Evolutionary conservation across 805 yeast species (phyloP).

Genomic region (Pichia rugopelliculosa): DNA sequence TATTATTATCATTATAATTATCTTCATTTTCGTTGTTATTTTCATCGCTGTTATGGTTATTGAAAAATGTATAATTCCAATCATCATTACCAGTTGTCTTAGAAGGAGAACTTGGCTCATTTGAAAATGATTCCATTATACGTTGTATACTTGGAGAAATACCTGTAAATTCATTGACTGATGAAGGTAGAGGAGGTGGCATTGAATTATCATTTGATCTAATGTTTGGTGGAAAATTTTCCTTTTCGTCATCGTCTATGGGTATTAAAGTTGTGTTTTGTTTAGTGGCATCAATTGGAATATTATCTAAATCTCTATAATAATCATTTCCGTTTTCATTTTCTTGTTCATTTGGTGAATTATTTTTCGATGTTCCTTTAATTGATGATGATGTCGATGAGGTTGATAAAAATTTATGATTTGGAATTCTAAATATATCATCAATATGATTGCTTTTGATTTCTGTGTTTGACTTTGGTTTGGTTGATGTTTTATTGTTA

Average conservation of each 20-base stretch:
- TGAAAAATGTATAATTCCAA: constrained; percentile 26
- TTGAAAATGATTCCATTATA: constrained; percentile 27
- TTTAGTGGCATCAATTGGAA: constrained; percentile 40
- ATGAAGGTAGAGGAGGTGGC: not conserved
- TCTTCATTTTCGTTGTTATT: constrained; percentile 14
- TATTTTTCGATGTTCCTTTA: constrained; percentile 5
- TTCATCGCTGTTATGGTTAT: not conserved
- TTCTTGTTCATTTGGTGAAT: constrained; percentile 3
- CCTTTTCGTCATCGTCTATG: constrained; percentile 36
- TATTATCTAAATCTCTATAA: constrained; percentile 27
- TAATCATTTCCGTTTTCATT: not conserved
- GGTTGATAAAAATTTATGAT: not conserved
- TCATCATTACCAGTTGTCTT: constrained; percentile 19
- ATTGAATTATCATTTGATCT: not conserved
- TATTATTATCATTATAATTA: constrained; percentile 16
- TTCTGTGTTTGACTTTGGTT: not conserved
- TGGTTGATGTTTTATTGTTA: not conserved
- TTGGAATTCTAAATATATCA: constrained; percentile 6
- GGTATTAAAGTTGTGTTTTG: constrained; percentile 47
- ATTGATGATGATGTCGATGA: not conserved
- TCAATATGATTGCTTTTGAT: not conserved
- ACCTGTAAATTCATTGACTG: constrained; percentile 14
- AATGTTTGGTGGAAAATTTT: constrained; percentile 15
- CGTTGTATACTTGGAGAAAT: constrained; percentile 29
- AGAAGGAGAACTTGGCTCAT: constrained; percentile 24